Evolutionary conservation across 73 alveolate species (phyloP).

Genomic region (Tetrahymena elliotti): DNA sequence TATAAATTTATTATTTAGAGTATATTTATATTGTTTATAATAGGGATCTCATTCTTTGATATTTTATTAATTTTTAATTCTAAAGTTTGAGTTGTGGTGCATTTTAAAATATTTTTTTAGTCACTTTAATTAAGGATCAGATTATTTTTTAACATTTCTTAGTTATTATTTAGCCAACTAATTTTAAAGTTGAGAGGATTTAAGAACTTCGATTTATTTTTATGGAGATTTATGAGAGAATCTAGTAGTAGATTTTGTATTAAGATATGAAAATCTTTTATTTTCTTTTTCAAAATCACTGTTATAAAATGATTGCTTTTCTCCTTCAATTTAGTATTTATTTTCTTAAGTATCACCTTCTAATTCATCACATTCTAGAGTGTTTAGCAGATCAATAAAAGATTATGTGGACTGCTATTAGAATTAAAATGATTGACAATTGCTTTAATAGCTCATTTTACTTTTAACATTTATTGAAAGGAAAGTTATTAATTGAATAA

Average conservation of each 20-base stretch:
- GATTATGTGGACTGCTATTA: not conserved
- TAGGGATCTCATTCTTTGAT: too few relatives aligned
- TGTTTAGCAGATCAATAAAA: not conserved
- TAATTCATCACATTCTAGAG: not conserved
- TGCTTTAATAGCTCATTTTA: not conserved
- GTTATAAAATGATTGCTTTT: not conserved
- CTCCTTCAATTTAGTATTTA: not conserved
- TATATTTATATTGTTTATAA: too few relatives aligned
- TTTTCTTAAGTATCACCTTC: not conserved
- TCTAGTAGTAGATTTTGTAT: not conserved
- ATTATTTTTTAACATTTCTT: not conserved
- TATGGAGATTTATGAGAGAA: not conserved
- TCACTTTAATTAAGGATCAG: not conserved
- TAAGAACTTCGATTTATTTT: not conserved
- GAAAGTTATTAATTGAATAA: not conserved
- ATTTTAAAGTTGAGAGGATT: not conserved
- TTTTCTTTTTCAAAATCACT: not conserved
- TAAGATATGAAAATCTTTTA: not conserved
- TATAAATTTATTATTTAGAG: too few relatives aligned
- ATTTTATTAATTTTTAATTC: too few relatives aligned
- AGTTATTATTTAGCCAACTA: not conserved
- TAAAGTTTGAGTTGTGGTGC: too few relatives aligned
- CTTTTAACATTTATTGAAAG: not conserved
- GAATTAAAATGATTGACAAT: not conserved
- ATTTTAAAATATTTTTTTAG: too few relatives aligned